phyloP scores from a whole-genome alignment of 371 early-diverging fungal species.

The Syncephalis fuscata region DNA sequence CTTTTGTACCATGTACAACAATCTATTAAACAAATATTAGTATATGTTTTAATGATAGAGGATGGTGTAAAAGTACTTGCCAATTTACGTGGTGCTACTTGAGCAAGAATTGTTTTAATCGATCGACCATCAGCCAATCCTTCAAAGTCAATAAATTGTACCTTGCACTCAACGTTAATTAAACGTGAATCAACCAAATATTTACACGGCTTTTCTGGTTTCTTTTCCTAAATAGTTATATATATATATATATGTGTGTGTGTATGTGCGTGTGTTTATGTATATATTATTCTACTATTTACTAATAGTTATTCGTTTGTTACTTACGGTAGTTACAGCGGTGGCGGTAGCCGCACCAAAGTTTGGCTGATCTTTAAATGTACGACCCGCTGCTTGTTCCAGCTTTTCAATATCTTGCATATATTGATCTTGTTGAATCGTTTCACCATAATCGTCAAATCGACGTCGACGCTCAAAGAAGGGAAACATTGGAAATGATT shows the following conservation, averaged over 20 bases:
- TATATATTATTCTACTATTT: too few relatives aligned
- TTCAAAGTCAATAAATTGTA: slow-evolving; percentile 78
- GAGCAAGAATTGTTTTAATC: slow-evolving; percentile 68
- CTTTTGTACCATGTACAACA: slow-evolving; percentile 60
- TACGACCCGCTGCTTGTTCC: slow-evolving; percentile 13
- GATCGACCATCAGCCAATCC: slow-evolving; percentile 80
- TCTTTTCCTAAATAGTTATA: slow-evolving; percentile 5
- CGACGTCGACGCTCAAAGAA: slow-evolving; percentile 57
- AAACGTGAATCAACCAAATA: slow-evolving; percentile 33
- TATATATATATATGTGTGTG: too few relatives aligned
- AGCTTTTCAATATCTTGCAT: slow-evolving; percentile 26
- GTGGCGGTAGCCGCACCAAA: slow-evolving; percentile 9
- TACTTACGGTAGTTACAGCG: slow-evolving; percentile 4
- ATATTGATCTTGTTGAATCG: slow-evolving; percentile 60
- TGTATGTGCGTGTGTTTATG: too few relatives aligned
- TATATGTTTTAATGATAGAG: slow-evolving; percentile 1
- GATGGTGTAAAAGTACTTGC: slow-evolving; percentile 19
- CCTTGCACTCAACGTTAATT: slow-evolving; percentile 44
- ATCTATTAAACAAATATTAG: slow-evolving; percentile 23
- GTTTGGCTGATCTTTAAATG: slow-evolving; percentile 9
- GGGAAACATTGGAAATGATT: slow-evolving; percentile 82
- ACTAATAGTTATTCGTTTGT: too few relatives aligned
- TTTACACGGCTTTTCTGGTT: slow-evolving; percentile 54
- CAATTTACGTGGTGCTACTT: slow-evolving; percentile 68
- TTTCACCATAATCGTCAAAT: slow-evolving; percentile 92